Conservation (phyloP, 306 rosid genomes). For the Fragaria iinumae region DNA sequence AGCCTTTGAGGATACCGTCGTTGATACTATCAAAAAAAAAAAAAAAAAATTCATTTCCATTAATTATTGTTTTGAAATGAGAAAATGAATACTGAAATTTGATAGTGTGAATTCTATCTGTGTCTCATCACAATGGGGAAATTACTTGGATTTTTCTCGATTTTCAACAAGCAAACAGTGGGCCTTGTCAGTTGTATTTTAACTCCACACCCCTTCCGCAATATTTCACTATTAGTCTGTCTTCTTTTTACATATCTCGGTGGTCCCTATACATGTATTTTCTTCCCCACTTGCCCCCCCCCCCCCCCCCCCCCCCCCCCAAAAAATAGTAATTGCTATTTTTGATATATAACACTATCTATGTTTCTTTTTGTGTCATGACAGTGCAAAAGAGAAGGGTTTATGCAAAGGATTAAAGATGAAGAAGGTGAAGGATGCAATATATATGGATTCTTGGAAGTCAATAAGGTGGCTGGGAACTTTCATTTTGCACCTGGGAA, state of each 20-base stretch:
- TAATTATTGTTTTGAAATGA: background rate
- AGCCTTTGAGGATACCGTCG: too few species aligned
- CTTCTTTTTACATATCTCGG: background rate
- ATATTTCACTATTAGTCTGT: background rate
- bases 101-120: background rate
- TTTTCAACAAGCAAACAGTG: background rate
- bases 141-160: background rate
- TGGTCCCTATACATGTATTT: background rate
- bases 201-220: background rate
- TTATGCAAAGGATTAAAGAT: constrained; percentile 88
- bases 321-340: background rate
- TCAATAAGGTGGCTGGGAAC: constrained; percentile 96
- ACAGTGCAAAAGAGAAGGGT: constrained; percentile 99
- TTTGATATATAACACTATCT: background rate
- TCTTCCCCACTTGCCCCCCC: background rate
- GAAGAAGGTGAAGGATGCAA: constrained; percentile 99
- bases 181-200: background rate
- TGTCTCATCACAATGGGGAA: background rate
- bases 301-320: too few species aligned
- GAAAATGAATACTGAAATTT: background rate
- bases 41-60: too few species aligned
- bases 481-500: constrained; percentile 98
- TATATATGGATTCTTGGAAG: constrained; percentile 90
- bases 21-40: too few species aligned
- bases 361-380: constrained; percentile 25